Percentiles rank a stretch among this genome's conserved stretches.
Evolutionary conservation across 106 monocot genomes (phyloP).

Genomic region (Iris macrosiphon): DNA sequence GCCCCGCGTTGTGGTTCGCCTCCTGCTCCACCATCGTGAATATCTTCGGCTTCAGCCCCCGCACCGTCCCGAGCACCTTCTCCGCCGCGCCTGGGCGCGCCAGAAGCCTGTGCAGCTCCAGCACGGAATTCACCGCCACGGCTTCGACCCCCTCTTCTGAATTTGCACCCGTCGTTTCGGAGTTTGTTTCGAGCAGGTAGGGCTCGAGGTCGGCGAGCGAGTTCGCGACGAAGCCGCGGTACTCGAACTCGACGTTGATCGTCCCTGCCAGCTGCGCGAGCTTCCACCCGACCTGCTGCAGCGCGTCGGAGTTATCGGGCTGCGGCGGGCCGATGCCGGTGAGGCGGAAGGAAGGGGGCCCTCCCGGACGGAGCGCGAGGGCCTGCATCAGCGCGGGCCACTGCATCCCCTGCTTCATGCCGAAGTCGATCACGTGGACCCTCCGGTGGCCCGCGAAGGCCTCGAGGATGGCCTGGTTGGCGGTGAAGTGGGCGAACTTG

Average conservation of each 20-base stretch:
- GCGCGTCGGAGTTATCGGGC: constrained; percentile 37
- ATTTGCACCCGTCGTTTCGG: background rate
- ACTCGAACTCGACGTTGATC: constrained; percentile 44
- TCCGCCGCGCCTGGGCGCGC: constrained; percentile 30
- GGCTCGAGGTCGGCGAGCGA: constrained; percentile 51
- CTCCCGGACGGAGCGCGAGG: constrained; percentile 54
- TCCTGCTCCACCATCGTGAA: constrained; percentile 57
- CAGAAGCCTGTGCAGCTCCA: constrained; percentile 55
- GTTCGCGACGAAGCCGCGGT: constrained; percentile 28
- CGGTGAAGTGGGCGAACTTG: constrained; percentile 82
- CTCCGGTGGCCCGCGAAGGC: constrained; percentile 41
- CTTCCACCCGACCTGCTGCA: constrained; percentile 48
- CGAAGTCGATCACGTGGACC: constrained; percentile 66
- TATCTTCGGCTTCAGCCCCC: constrained; percentile 32
- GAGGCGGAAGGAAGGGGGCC: constrained; percentile 55
- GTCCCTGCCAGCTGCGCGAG: constrained; percentile 46
- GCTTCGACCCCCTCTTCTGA: constrained; percentile 18
- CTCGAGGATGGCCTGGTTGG: constrained; percentile 71
- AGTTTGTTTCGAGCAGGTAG: constrained; percentile 24
- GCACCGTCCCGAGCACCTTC: constrained; percentile 29
- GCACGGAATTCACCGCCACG: constrained; percentile 47
- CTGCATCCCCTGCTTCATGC: constrained; percentile 68
- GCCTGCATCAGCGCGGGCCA: constrained; percentile 75
- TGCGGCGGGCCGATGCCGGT: constrained; percentile 57
- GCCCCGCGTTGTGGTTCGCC: constrained; percentile 47